Base-by-base conservation (phyloP, 306 rosid species). In the Ceratonia siliqua region DNA sequence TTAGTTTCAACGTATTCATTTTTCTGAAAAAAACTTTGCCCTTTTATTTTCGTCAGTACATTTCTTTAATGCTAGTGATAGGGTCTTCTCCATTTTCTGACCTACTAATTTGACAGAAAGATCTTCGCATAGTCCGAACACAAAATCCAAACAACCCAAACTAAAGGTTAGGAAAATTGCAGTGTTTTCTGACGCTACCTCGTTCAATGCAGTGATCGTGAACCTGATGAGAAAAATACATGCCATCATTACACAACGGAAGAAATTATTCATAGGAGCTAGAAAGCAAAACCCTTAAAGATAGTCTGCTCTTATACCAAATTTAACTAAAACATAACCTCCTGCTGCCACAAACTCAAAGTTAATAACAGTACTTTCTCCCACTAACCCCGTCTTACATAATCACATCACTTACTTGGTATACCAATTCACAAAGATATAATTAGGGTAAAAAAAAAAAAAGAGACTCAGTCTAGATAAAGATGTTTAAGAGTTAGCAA, bases 71-170 rank as follows among this genome's bases (percentile, higher is more conserved):
- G 85, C 72, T 58, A 9, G 48, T 64, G 62, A 53, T 46, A 72
- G 38, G 68, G 21, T 45, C 15, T 64, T 35, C 79, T 75, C 46
- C 81, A 20, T 25, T 45, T 61, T 55, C 82, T 79, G 80, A 21
- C 82, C 75, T 70, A 64, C 79, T n/a, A n/a, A n/a, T n/a, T 78
- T 21, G 79, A 21, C 86, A 80, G 80, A 83, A 73, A 56, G 78
- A 68, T 43, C 83, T 62, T 28, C 84, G 76, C 57, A 70, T 78
- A 78, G 77, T 89, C 90, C 88, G 75, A 86, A 80, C 86, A 82
- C 66, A 72, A 76, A 81, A 82, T 84, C 91, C 89, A 89, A 76
- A 72, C 69, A 21, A 30, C 70, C 80, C 69, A 63, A 84, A 86
- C 77, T 72, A 68, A 36, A 81, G 78, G 78, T 76, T 75, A n/a